These are phyloP conservation scores for Hypoxylon lienhwacheense DNA, from an alignment of 495 filamentous ascomycete species.

Conservation along the genomic window DNA sequence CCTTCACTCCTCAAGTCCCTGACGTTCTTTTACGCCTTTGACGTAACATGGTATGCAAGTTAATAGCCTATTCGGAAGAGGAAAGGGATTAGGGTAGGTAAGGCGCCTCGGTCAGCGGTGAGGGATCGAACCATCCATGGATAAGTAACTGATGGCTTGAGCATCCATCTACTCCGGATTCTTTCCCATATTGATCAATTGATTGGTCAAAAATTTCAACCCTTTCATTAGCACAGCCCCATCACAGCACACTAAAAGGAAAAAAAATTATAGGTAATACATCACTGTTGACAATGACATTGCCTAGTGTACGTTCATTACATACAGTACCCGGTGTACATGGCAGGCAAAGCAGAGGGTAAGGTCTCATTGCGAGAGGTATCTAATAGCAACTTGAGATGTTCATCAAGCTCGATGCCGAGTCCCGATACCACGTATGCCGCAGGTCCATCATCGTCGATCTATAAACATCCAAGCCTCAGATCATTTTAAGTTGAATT, in stretches of 20 bases:
- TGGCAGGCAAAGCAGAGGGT: too few species aligned
- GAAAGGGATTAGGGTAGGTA: constrained; percentile 25
- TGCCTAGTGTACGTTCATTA: neutral
- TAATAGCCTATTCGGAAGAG: constrained; percentile 33
- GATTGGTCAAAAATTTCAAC: constrained; percentile 29
- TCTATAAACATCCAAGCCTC: constrained; percentile 27
- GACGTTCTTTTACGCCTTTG: constrained; percentile 20
- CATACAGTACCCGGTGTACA: too few species aligned
- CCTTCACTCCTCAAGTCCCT: too few species aligned
- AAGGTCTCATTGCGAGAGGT: too few species aligned
- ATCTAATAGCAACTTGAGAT: too few species aligned
- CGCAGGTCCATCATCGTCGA: constrained; percentile 25
- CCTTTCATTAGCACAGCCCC: constrained; percentile 26
- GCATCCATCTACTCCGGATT: constrained; percentile 27
- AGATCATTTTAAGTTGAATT: constrained; percentile 27
- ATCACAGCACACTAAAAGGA: constrained; percentile 16
- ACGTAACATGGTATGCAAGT: constrained; percentile 29
- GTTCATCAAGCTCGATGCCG: constrained; percentile 26
- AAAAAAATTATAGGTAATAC: too few species aligned
- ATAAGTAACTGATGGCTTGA: too few species aligned
- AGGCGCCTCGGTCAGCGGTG: constrained; percentile 35
- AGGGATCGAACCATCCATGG: constrained; percentile 37
- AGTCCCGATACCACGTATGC: constrained; percentile 26
- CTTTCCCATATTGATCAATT: constrained; percentile 21
- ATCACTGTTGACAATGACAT: too few species aligned